Conservation (phyloP, 176 grass and related monocot species). For the Luzula sylvatica region DNA sequence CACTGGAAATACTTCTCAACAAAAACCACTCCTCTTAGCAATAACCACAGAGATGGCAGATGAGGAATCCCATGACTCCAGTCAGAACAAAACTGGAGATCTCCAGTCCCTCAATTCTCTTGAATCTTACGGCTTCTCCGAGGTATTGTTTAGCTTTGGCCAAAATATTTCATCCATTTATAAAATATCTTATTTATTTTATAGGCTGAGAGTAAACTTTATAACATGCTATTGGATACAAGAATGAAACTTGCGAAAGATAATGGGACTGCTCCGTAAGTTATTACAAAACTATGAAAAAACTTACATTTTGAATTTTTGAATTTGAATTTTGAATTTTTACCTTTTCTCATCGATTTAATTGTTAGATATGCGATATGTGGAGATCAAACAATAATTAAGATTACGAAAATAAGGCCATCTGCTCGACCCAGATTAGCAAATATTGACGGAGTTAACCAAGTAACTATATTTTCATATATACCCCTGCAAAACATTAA, state of each 20-base stretch:
- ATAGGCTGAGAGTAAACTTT: conserved; percentile 68
- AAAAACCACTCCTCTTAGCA: conserved; percentile 55
- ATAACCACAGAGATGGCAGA: conserved; percentile 76
- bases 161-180: background rate
- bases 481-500: background rate
- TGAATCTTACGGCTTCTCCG: conserved; percentile 46
- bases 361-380: conserved; percentile 84
- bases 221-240: conserved; percentile 57
- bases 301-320: conserved; percentile 4
- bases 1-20: conserved; percentile 37
- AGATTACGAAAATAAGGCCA: conserved; percentile 77
- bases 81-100: conserved; percentile 41
- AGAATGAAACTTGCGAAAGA: conserved; percentile 69
- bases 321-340: background rate
- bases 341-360: conserved; percentile 7
- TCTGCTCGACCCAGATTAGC: conserved; percentile 62
- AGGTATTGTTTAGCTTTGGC: conserved; percentile 36
- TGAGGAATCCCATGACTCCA: conserved; percentile 48
- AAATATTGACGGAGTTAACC: conserved; percentile 91
- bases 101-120: conserved; percentile 30
- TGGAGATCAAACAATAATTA: conserved; percentile 83
- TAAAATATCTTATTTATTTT: conserved; percentile 6
- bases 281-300: conserved; percentile 14
- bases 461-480: conserved; percentile 37
- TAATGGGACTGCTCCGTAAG: conserved; percentile 83